Conservation (phyloP, 495 filamentous ascomycete genomes). For the Rusavskia elegans region DNA sequence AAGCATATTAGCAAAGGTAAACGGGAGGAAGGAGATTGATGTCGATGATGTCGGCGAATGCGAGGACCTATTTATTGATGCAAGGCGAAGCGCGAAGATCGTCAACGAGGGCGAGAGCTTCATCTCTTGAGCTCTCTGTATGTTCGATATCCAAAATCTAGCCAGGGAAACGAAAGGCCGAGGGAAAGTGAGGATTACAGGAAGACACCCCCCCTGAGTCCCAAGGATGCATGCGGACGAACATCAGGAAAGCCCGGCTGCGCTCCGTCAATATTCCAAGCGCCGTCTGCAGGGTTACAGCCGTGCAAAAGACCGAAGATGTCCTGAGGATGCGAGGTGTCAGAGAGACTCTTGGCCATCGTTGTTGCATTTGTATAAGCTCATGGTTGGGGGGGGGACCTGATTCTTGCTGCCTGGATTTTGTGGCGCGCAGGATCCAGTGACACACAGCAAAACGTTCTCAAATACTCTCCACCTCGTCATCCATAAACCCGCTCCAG, state of each 20-base stretch:
- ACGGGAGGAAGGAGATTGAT: constrained; percentile 60
- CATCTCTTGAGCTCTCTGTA: constrained; percentile 28
- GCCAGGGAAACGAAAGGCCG: background rate
- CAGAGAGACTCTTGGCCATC: no score
- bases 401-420: background rate
- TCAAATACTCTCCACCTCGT: background rate
- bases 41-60: constrained; percentile 75
- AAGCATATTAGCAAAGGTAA: constrained; percentile 50
- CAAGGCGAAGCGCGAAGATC: constrained; percentile 61
- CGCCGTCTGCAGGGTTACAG: no score
- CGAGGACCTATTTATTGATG: constrained; percentile 80
- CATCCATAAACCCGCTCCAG: no score
- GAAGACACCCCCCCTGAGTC: no score
- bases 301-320: no score
- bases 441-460: background rate
- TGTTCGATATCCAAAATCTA: no score
- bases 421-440: background rate
- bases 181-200: no score
- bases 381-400: background rate
- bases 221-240: no score
- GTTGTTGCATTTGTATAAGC: no score
- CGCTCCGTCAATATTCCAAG: no score
- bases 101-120: constrained; percentile 49
- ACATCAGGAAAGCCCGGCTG: no score
- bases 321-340: no score